phyloP scores from a whole-genome alignment of 176 grass and related monocot species.

The Melocanna baccifera region DNA sequence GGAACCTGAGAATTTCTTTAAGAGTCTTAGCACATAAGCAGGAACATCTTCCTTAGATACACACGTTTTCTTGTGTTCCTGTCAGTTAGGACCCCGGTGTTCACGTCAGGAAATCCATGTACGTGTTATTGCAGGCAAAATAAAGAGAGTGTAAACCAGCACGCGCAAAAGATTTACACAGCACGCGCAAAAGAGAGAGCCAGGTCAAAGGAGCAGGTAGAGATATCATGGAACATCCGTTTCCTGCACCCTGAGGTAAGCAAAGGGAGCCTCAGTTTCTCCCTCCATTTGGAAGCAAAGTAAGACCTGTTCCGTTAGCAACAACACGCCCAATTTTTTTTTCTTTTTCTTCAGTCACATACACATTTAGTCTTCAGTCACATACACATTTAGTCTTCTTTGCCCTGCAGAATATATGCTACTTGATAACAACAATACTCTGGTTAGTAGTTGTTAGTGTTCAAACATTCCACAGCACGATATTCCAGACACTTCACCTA shows the following conservation, averaged over 20 bases:
- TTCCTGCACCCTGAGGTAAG: slow-evolving; percentile 20
- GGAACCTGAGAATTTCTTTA: background rate
- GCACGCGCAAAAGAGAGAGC: background rate
- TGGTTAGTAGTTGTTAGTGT: background rate
- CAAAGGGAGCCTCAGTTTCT: background rate
- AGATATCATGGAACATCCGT: background rate
- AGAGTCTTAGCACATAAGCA: too few relatives aligned
- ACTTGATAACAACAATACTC: background rate
- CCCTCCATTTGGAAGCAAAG: slow-evolving; percentile 33
- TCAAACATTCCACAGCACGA: slow-evolving; percentile 4
- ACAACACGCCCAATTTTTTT: background rate
- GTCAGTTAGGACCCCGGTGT: background rate
- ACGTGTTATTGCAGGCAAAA: slow-evolving; percentile 4
- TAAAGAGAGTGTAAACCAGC: background rate
- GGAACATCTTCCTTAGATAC: background rate
- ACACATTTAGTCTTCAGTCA: background rate
- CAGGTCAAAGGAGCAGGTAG: slow-evolving; percentile 32
- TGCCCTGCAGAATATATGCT: background rate
- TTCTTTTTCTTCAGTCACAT: background rate
- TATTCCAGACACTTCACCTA: slow-evolving; percentile 31
- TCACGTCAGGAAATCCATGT: background rate
- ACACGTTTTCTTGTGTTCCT: background rate
- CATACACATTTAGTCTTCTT: background rate
- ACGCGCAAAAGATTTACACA: too few relatives aligned
- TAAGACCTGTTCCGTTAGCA: slow-evolving; percentile 15